A percentile compares a stretch with the other conserved stretches of the same genome.
Conservation (phyloP, 305 asterid genomes). For the Lippia alba region DNA sequence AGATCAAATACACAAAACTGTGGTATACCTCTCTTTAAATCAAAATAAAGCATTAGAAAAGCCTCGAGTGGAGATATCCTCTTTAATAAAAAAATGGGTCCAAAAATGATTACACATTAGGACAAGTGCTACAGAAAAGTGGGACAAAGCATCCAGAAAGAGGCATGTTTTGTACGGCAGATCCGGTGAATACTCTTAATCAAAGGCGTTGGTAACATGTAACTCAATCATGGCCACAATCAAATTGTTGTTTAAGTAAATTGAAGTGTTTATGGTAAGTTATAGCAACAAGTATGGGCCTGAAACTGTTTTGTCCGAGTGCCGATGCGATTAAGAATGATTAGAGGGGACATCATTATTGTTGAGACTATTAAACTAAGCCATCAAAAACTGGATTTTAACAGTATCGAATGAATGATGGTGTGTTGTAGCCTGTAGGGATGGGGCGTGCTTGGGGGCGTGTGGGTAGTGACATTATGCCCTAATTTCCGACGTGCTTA, state of each 20-base stretch:
- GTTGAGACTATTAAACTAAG: conserved; percentile 23
- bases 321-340: conserved; percentile 18
- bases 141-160: conserved; percentile 39
- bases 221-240: conserved; percentile 29
- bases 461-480: conserved; percentile 38
- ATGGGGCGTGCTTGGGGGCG: conserved; percentile 50
- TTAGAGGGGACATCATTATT: conserved; percentile 46
- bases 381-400: conserved; percentile 1
- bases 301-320: not conserved
- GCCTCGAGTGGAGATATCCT: not conserved
- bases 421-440: too few relatives aligned
- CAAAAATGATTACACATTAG: conserved; percentile 26
- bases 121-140: conserved; percentile 25
- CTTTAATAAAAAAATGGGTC: not conserved
- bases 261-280: not conserved
- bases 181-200: conserved; percentile 32
- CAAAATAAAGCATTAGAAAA: not conserved
- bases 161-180: conserved; percentile 45
- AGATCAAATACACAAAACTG: too few relatives aligned
- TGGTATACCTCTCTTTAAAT: too few relatives aligned
- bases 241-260: not conserved
- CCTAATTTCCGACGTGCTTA: conserved; percentile 41
- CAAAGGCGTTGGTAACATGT: conserved; percentile 35
- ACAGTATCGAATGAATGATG: conserved; percentile 20
- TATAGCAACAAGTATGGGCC: conserved; percentile 33